These are phyloP conservation scores for Pythium aquatile DNA, from an alignment of 352 stramenopile genomes.

Conservation along the genomic window DNA sequence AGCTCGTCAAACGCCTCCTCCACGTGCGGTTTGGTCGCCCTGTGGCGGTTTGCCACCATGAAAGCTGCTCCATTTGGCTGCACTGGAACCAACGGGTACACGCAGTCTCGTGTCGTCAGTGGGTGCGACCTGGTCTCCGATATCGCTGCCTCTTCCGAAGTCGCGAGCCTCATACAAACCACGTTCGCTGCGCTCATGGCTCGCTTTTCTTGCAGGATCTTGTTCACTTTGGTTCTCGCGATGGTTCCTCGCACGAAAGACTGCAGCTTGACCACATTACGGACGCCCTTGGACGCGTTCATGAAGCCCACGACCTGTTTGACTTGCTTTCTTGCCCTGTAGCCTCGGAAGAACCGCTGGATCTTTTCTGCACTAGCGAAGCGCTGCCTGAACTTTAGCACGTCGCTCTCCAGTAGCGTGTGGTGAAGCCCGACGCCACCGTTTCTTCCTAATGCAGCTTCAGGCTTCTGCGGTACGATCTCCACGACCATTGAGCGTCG, in stretches of 20 bases:
- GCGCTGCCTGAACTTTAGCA: constrained; percentile 13
- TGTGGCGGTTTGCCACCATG: constrained; percentile 8
- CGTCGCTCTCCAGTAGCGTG: constrained; percentile 8
- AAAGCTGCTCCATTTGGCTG: background rate
- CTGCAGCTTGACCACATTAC: constrained; percentile 49
- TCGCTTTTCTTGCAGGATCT: constrained; percentile 24
- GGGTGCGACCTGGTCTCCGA: background rate
- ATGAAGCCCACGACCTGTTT: constrained; percentile 18
- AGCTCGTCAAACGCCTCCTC: background rate
- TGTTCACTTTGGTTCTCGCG: constrained; percentile 32
- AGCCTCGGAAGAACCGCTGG: constrained; percentile 41
- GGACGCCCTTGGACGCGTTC: constrained; percentile 27
- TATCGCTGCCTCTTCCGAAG: background rate
- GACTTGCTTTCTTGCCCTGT: constrained; percentile 28
- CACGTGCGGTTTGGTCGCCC: background rate
- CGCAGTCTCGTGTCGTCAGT: constrained; percentile 12
- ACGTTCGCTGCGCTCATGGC: constrained; percentile 13
- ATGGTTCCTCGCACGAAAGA: constrained; percentile 48
- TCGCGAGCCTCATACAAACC: constrained; percentile 13
- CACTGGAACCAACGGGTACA: constrained; percentile 14
- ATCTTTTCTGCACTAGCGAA: constrained; percentile 34
- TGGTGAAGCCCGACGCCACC: constrained; percentile 8
- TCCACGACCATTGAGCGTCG: constrained; percentile 5
- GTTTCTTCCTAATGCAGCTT: background rate
- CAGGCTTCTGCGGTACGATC: background rate